Percentiles rank a stretch among this genome's conserved stretches.
phyloP scores from a whole-genome alignment of 805 yeast species.

The Lipomyces oligophaga region DNA sequence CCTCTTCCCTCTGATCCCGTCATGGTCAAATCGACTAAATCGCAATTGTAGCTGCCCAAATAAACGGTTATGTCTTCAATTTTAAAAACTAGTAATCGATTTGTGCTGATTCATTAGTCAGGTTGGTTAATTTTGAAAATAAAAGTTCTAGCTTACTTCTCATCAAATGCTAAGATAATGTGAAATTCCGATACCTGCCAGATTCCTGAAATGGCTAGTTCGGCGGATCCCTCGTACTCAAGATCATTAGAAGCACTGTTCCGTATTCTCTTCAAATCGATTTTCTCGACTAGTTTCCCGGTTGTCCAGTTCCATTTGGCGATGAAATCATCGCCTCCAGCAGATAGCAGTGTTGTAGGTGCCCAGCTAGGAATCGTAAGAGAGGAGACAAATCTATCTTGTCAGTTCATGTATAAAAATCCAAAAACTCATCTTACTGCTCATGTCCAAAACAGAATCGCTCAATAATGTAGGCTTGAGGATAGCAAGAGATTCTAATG shows the following conservation, averaged over 20 bases:
- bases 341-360: slow-evolving; percentile 58
- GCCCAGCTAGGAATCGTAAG: slow-evolving; percentile 55
- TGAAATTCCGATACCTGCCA: slow-evolving; percentile 31
- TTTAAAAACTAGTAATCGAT: slow-evolving; percentile 10
- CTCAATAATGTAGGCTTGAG: slow-evolving; percentile 71
- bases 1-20: slow-evolving; percentile 33
- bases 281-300: slow-evolving; percentile 47
- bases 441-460: slow-evolving; percentile 83
- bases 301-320: slow-evolving; percentile 76
- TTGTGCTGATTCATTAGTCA: slow-evolving; percentile 1
- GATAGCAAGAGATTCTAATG: slow-evolving; percentile 75
- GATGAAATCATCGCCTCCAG: slow-evolving; percentile 83
- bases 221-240: slow-evolving; percentile 43
- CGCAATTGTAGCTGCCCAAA: too few species aligned
- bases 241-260: slow-evolving; percentile 52
- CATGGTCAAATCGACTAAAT: slow-evolving; percentile 32
- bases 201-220: slow-evolving; percentile 36
- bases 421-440: slow-evolving; percentile 57
- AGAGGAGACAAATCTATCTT: slow-evolving; percentile 48
- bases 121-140: too few species aligned
- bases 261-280: slow-evolving; percentile 42
- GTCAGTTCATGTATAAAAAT: too few species aligned
- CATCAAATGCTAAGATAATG: slow-evolving; percentile 46
- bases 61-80: too few species aligned
- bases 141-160: slow-evolving; percentile 39